phyloP scores from a whole-genome alignment of 139 green algal genomes.

The Edaphochlamys debaryana region DNA sequence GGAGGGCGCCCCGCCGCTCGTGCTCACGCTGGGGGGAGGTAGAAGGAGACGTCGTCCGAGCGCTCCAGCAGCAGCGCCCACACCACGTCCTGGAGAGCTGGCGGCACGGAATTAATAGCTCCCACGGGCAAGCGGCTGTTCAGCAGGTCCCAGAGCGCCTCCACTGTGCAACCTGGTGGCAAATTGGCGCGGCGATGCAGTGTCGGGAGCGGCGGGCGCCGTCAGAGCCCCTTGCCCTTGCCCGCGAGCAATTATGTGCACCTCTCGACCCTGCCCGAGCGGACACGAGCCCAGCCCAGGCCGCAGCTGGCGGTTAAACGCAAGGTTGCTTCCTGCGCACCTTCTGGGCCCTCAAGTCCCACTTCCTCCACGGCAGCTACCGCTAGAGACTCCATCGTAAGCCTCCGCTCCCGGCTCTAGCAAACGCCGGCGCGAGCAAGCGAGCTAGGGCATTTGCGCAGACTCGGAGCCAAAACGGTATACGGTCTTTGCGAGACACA shows the following conservation, averaged over 20 bases:
- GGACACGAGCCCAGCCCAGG: neutral
- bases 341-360: conserved; percentile 13
- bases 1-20: neutral
- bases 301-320: neutral
- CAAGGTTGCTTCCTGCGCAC: neutral
- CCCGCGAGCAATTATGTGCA: neutral
- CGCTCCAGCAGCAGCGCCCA: conserved; percentile 21
- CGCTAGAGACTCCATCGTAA: neutral
- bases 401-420: no score
- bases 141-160: conserved; percentile 30
- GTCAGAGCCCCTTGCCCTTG: neutral
- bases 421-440: no score
- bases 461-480: no score
- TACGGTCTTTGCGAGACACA: no score
- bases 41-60: neutral
- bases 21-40: neutral
- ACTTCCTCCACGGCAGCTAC: conserved; percentile 4
- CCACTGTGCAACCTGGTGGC: conserved; percentile 42
- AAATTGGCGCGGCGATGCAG: neutral
- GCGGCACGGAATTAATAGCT: conserved; percentile 17
- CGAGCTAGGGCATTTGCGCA: no score
- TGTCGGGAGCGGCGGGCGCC: neutral
- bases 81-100: neutral
- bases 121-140: conserved; percentile 5
- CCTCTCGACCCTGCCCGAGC: no score